Conservation (phyloP, 495 filamentous ascomycete genomes). For the Elaphomyces granulatus region DNA sequence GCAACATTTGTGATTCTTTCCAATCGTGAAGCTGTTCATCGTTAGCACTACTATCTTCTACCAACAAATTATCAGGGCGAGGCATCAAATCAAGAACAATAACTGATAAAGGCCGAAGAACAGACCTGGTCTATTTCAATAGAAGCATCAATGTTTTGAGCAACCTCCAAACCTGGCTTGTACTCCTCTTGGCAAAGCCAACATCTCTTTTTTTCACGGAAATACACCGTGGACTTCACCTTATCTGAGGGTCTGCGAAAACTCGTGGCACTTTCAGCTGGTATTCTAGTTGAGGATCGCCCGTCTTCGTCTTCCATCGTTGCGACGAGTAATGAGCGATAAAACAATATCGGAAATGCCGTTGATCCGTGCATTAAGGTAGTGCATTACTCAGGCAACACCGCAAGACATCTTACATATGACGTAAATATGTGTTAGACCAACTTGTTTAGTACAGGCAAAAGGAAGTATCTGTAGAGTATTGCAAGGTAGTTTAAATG, state of each 20-base stretch:
- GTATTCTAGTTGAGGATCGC: too few relatives aligned
- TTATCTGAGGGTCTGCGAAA: background rate
- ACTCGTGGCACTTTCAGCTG: too few relatives aligned
- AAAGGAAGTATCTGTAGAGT: too few relatives aligned
- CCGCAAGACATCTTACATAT: too few relatives aligned
- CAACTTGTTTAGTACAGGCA: too few relatives aligned
- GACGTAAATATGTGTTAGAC: too few relatives aligned
- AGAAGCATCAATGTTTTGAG: background rate
- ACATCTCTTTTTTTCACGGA: background rate
- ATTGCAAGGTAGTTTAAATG: too few relatives aligned
- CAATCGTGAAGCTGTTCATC: background rate
- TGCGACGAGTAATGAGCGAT: too few relatives aligned
- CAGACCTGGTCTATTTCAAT: background rate
- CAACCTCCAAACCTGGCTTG: background rate
- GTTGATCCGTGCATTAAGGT: too few relatives aligned
- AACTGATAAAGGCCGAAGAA: background rate
- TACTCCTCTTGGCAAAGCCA: background rate
- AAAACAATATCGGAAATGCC: too few relatives aligned
- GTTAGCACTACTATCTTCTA: background rate
- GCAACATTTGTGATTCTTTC: background rate
- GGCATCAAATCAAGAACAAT: background rate
- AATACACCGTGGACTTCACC: background rate
- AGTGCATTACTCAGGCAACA: too few relatives aligned
- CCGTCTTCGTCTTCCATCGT: too few relatives aligned
- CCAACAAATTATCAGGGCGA: background rate